Base-by-base conservation (phyloP, 352 stramenopile genomes). In the Phytopythium montanum region DNA sequence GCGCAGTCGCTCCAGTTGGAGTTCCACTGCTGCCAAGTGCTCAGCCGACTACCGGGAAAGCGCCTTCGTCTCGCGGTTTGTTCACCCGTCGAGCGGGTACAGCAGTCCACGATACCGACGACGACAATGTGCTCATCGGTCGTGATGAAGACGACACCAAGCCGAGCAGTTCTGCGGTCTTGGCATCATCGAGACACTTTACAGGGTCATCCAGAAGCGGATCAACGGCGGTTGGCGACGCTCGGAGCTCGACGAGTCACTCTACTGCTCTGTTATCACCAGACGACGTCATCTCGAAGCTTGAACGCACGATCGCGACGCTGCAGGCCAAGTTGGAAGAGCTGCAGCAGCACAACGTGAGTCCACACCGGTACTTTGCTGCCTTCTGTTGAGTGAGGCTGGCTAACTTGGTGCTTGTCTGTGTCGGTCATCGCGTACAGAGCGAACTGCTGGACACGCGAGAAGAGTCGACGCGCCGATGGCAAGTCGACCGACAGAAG, bases 261-360 rank as follows among this genome's bases (percentile, higher is more conserved):
- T 38, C 36, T 0, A 16, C 25, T 21, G 52, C 52, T 5, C 25
- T 38, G 2, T 9, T 42, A 19, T 68, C 65, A 60, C 68, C 66
- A 16, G 71, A 55, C 21, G 66, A 80, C 54, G 54, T 57, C 18
- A 62, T 77, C 21, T 50, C 49, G 18, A 88, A 88, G 59, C 62
- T 92, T 19, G 79, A 92, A 53, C 73, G 62, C n/a, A 86, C 79
- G 6, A 75, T 87, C 36, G 66, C 62, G 25, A 72, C 72, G 19
- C 67, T 92, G 0, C 77, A 82, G 7, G 42, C 59, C 31, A 92
- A 87, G 60, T 54, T 89, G 7, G 79, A 92, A 65, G 79, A 89
- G 56, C 65, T 89, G 3, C 75, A 89, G 52, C 80, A 83, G 53
- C 83, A 87, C 61, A 92, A 92, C 74, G 81, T 89, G 84, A 65